These are phyloP conservation scores for Pythium guiyangense DNA, from an alignment of 352 stramenopile genomes.

Conservation along the genomic window DNA sequence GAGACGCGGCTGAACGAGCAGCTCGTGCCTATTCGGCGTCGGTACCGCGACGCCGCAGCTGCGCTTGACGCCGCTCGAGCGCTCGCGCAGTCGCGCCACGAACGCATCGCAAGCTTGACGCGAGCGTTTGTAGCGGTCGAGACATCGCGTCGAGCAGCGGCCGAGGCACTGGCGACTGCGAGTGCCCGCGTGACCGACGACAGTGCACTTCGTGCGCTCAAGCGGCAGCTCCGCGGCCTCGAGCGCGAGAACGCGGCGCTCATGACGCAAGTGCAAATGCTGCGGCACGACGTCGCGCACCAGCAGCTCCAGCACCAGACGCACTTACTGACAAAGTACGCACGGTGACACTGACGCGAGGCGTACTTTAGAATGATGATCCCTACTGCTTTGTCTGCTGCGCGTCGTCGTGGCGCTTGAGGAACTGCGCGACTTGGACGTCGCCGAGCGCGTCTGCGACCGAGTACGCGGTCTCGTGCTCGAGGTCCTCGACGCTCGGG, in stretches of 20 bases:
- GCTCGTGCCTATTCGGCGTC: slow-evolving; percentile 18
- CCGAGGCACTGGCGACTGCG: slow-evolving; percentile 15
- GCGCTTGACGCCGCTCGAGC: slow-evolving; percentile 12
- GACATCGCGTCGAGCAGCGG: slow-evolving; percentile 6
- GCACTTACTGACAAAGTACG: too few relatives aligned
- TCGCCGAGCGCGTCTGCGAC: slow-evolving; percentile 73
- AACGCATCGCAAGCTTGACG: slow-evolving; percentile 11
- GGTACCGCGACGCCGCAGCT: slow-evolving; percentile 23
- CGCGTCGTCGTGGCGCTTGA: slow-evolving; percentile 17
- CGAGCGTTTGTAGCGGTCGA: slow-evolving; percentile 22
- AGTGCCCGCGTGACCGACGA: slow-evolving; percentile 32
- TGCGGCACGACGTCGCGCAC: slow-evolving; percentile 31
- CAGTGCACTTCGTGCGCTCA: slow-evolving; percentile 30
- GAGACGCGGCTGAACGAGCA: slow-evolving; percentile 37
- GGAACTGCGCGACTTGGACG: slow-evolving; percentile 61
- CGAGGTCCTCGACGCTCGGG: slow-evolving; percentile 48
- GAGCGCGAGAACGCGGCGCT: slow-evolving; percentile 39
- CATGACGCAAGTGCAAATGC: slow-evolving; percentile 27
- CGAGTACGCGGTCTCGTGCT: slow-evolving; percentile 66
- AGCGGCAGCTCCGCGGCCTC: slow-evolving; percentile 35
- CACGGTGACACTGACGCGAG: too few relatives aligned
- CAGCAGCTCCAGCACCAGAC: slow-evolving; percentile 11
- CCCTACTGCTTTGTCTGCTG: too few relatives aligned
- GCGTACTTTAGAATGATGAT: too few relatives aligned
- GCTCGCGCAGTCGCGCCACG: slow-evolving; percentile 15